phyloP scores from a whole-genome alignment of 495 filamentous ascomycete species.

The Penicillium pancosmium region DNA sequence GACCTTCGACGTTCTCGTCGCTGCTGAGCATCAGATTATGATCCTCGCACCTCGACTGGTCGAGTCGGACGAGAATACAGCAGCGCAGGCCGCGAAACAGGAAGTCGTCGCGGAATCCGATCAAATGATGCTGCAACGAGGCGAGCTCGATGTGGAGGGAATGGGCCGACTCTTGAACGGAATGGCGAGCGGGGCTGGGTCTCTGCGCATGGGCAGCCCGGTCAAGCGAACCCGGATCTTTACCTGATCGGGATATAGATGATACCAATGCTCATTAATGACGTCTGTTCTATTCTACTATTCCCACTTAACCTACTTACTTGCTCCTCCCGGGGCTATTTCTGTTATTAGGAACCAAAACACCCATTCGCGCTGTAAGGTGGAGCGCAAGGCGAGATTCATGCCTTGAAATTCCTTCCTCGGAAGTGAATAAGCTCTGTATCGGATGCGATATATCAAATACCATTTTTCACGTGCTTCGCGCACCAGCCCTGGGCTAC shows the following conservation, averaged over 20 bases:
- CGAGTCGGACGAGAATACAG: constrained; percentile 28
- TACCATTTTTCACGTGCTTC: constrained; percentile 21
- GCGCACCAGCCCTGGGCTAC: constrained; percentile 11
- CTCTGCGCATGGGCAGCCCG: constrained; percentile 42
- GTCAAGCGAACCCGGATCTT: constrained; percentile 48
- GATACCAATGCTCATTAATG: constrained; percentile 35
- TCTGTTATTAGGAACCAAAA: constrained; percentile 1
- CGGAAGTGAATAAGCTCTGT: constrained; percentile 56
- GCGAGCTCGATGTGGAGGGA: constrained; percentile 54
- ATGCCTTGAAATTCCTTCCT: constrained; percentile 56
- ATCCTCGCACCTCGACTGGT: constrained; percentile 51
- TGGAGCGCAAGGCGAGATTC: constrained; percentile 60
- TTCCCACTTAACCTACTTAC: constrained; percentile 11
- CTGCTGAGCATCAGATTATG: constrained; percentile 65
- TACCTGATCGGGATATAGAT: constrained; percentile 31
- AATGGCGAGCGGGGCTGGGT: constrained; percentile 41
- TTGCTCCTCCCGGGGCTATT: not conserved
- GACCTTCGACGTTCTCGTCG: constrained; percentile 60
- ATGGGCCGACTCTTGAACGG: constrained; percentile 54
- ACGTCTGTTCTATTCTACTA: constrained; percentile 13
- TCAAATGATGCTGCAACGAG: constrained; percentile 46
- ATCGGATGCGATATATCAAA: constrained; percentile 61
- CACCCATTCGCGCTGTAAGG: constrained; percentile 52
- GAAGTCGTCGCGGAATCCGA: constrained; percentile 35
- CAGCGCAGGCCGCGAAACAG: constrained; percentile 20